Evolutionary conservation across 2,329 filamentous ascomycete species (phyloP).

Genomic region (Piedraia hortae): DNA sequence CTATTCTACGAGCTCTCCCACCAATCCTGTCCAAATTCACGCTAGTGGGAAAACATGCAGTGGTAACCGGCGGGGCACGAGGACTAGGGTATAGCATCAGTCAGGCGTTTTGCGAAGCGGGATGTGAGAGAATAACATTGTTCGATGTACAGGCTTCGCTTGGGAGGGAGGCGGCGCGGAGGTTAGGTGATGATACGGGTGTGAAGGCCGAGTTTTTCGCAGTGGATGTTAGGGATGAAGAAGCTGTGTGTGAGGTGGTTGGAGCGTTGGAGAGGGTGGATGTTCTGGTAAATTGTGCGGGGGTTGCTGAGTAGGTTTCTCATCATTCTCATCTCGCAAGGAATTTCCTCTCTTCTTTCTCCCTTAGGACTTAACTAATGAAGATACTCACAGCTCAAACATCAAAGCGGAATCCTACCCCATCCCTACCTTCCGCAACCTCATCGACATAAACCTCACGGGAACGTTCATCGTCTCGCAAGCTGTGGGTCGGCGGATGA

Average conservation of each 20-base stretch:
- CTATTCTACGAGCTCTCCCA: too few species aligned
- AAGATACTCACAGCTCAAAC: slow-evolving; percentile 30
- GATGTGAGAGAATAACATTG: slow-evolving; percentile 44
- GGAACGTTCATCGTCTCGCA: slow-evolving; percentile 55
- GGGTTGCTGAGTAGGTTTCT: slow-evolving; percentile 39
- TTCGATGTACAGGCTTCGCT: slow-evolving; percentile 53
- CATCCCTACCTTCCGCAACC: slow-evolving; percentile 45
- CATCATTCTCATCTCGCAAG: slow-evolving; percentile 1
- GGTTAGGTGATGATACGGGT: slow-evolving; percentile 44
- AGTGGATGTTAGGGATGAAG: slow-evolving; percentile 47
- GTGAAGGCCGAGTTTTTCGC: slow-evolving; percentile 52
- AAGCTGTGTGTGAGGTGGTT: slow-evolving; percentile 41
- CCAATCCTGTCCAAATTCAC: slow-evolving; percentile 28
- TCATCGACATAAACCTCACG: slow-evolving; percentile 60
- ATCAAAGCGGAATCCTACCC: slow-evolving; percentile 59
- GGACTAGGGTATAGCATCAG: slow-evolving; percentile 60
- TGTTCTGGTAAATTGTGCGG: slow-evolving; percentile 53
- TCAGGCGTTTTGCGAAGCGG: slow-evolving; percentile 47
- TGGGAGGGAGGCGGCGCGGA: slow-evolving; percentile 39
- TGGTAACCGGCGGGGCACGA: slow-evolving; percentile 53
- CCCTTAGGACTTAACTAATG: slow-evolving; percentile 1
- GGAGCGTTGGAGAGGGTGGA: slow-evolving; percentile 46
- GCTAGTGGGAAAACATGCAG: slow-evolving; percentile 48
- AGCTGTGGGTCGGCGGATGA: slow-evolving; percentile 28
- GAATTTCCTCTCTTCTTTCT: slow-evolving; percentile 1